Percentiles rank a stretch among this genome's conserved stretches.
These are phyloP conservation scores for Penicillium corylophilum DNA, from an alignment of 2,329 filamentous ascomycete species.

Conservation along the genomic window DNA sequence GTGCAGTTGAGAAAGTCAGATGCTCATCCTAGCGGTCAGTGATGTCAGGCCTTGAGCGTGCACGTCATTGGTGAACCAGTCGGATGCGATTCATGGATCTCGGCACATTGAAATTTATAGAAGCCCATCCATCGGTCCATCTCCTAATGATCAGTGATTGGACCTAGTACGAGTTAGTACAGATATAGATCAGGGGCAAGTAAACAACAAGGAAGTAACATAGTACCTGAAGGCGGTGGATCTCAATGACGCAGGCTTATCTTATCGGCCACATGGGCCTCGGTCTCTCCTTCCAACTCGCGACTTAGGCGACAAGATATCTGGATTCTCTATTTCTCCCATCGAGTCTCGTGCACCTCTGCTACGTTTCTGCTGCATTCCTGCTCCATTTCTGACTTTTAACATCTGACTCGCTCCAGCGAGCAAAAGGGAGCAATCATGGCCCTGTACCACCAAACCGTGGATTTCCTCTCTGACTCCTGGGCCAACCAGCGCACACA, in stretches of 20 bases:
- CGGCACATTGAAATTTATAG: no score
- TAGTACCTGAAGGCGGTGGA: neutral
- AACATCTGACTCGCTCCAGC: neutral
- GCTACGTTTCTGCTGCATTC: neutral
- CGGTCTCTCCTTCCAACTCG: constrained; percentile 3
- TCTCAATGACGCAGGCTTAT: neutral
- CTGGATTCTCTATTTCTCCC: neutral
- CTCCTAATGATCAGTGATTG: no score
- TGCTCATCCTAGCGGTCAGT: no score
- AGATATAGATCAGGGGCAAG: no score
- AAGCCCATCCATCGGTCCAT: no score
- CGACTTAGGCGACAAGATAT: neutral
- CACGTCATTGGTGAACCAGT: no score
- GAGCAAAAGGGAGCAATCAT: constrained; percentile 20
- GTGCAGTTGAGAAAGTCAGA: no score
- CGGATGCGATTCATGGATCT: no score
- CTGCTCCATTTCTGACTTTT: neutral
- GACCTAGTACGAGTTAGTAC: no score
- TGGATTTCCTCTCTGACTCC: constrained; percentile 35
- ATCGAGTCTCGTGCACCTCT: neutral
- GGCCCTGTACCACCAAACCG: constrained; percentile 36
- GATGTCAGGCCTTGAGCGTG: no score
- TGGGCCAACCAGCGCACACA: constrained; percentile 30
- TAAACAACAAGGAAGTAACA: neutral
- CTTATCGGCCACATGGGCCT: constrained; percentile 14